A percentile compares a stretch with the other conserved stretches of the same genome.
Evolutionary conservation across 225 moss, liverwort and hornwort genomes (phyloP).

Genomic region (Anthoceros angustus): DNA sequence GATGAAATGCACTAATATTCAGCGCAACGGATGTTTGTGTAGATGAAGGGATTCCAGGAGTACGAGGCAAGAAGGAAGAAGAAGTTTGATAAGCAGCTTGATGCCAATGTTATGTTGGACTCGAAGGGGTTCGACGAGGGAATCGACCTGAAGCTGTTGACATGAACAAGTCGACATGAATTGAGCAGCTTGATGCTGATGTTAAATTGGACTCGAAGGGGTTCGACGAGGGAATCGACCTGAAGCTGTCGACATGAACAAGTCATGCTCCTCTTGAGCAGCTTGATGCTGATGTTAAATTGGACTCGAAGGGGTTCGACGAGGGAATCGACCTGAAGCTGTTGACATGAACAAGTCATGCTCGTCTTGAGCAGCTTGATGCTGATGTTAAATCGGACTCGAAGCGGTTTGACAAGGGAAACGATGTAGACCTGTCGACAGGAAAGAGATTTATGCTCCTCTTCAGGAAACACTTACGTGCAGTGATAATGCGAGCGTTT

Average conservation of each 20-base stretch:
- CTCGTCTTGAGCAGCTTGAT: constrained; percentile 58
- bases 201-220: constrained; percentile 42
- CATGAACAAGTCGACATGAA: background rate
- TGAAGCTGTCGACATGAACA: constrained; percentile 9
- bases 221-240: constrained; percentile 48
- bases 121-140: constrained; percentile 53
- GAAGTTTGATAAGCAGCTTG: constrained; percentile 56
- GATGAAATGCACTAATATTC: background rate
- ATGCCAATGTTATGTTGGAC: constrained; percentile 40
- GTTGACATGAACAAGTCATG: background rate
- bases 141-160: constrained; percentile 27
- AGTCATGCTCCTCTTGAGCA: constrained; percentile 42
- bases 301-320: constrained; percentile 41
- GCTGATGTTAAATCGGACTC: constrained; percentile 41
- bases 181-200: constrained; percentile 51
- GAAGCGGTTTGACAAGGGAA: constrained; percentile 45
- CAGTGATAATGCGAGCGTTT: too few relatives aligned
- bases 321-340: constrained; percentile 38
- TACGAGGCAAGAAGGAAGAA: constrained; percentile 36
- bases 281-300: constrained; percentile 46
- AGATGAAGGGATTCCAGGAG: constrained; percentile 48
- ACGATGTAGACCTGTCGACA: constrained; percentile 22
- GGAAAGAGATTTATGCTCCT: background rate
- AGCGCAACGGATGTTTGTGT: background rate
- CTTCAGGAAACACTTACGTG: too few relatives aligned